phyloP scores from a whole-genome alignment of 148 eudicot species.

The Rhododendron vialii region DNA sequence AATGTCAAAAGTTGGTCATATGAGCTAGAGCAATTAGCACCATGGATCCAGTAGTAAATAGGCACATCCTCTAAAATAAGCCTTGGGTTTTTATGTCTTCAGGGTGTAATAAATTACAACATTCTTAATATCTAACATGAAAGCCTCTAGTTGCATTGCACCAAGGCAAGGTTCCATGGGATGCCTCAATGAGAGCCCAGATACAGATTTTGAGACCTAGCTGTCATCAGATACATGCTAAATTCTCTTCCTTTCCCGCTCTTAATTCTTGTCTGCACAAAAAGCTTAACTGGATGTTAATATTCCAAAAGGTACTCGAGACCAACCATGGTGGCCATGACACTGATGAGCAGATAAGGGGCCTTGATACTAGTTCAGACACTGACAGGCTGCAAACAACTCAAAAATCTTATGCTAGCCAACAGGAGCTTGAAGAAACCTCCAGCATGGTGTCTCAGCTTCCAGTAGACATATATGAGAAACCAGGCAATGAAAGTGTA shows the following conservation, averaged over 20 bases:
- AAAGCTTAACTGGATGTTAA: neutral
- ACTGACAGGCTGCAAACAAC: neutral
- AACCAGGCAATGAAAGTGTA: neutral
- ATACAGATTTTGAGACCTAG: neutral
- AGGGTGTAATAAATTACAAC: neutral
- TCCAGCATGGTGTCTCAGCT: conserved; percentile 7
- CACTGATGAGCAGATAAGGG: neutral
- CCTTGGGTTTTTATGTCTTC: neutral
- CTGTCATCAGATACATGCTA: neutral
- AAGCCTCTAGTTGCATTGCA: neutral
- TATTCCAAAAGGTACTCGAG: conserved; percentile 8
- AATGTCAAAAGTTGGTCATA: neutral
- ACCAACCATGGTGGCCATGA: neutral
- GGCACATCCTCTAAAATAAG: neutral
- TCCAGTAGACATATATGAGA: conserved; percentile 5
- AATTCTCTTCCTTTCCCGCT: conserved; percentile 3
- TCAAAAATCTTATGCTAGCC: conserved; percentile 1
- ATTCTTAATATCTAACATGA: neutral
- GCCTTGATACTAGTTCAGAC: conserved; percentile 5
- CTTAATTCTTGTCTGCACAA: neutral
- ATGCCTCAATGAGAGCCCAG: neutral
- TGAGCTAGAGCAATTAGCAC: neutral
- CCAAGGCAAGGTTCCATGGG: neutral
- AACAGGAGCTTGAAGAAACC: conserved; percentile 11
- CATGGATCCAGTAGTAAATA: neutral